Evolutionary conservation across 306 rosid species (phyloP).

Genomic region (Coriaria nepalensis): DNA sequence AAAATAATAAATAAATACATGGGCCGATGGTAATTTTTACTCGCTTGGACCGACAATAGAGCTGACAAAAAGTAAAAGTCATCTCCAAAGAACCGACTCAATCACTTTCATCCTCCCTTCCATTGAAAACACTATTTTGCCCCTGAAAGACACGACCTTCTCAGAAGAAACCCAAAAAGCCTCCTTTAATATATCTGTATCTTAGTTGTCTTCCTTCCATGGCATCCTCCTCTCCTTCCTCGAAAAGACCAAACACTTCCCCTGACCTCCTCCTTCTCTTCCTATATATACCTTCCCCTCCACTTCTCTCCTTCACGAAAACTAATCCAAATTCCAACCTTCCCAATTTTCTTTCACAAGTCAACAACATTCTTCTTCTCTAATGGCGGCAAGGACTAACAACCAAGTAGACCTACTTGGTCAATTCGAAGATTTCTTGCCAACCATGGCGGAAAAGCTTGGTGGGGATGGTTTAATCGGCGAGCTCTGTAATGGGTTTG

Average conservation of each 20-base stretch:
- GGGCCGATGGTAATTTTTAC: too few species aligned
- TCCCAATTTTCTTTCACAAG: neutral
- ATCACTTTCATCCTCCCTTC: too few species aligned
- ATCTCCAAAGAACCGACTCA: too few species aligned
- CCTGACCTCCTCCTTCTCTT: neutral
- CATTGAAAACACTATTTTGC: too few species aligned
- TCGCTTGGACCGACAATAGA: too few species aligned
- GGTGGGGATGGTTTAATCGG: constrained; percentile 70
- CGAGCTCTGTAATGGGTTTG: constrained; percentile 66
- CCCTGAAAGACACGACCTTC: neutral
- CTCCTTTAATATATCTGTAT: constrained; percentile 16
- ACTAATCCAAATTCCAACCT: neutral
- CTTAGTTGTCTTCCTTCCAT: constrained; percentile 46
- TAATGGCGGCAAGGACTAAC: constrained; percentile 10
- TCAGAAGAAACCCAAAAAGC: neutral
- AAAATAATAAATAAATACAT: too few species aligned
- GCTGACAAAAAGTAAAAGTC: too few species aligned
- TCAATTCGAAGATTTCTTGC: constrained; percentile 55
- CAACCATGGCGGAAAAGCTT: constrained; percentile 63
- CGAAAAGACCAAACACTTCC: constrained; percentile 24
- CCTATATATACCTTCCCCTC: constrained; percentile 10
- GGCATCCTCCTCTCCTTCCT: constrained; percentile 31
- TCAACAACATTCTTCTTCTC: constrained; percentile 16
- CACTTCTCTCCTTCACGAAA: neutral
- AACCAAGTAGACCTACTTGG: constrained; percentile 28